Evolutionary conservation across 73 alveolate species (phyloP), one percentile per base, ranked within the genome.

Genomic region (Uronychia setigera): DNA sequence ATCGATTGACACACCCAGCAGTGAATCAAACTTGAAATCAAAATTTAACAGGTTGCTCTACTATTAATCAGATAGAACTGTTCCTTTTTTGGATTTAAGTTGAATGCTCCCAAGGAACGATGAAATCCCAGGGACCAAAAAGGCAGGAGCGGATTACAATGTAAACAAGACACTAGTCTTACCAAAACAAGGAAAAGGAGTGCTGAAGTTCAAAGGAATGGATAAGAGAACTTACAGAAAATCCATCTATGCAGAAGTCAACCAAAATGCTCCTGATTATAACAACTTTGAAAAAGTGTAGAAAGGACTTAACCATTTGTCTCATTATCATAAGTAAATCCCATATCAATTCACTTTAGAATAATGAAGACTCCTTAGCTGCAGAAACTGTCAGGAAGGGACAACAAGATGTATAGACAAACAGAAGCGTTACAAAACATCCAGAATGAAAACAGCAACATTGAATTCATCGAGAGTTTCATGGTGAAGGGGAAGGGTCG

Each of bases 341-440:
- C 5, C n/a, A n/a, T n/a, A n/a, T n/a, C n/a, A 46, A 46, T 11
- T 46, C 5, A 46, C 67, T 19, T 46, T 19, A 46, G 67, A 19
- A 46, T 19, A 11, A 5, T 46, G n/a, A 46, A 11, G 67, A 46
- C 67, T 19, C 67, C 67, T 5, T 11, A 46, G 19, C 67, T 78
- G 84, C 32, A 31, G n/a, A 78, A 78, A 33, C 32, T 32, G 30
- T 25, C 75, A 0, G 84, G 84, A 5, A 14, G 84, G 31, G 84
- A 78, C 33, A 30, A 32, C 76, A 78, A 33, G 33, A 78, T 78
- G 84, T 78, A 78, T 75, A 78, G 33, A 33, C 34, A 26, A 78
- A 78, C 84, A 30, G 84, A 78, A 14, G 79, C 9, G 1, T 29
- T 0, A 14, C 1, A 29, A 28, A 80, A 33, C 86, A 80, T 29